Evolutionary conservation across 805 yeast species (phyloP), one percentile per base, ranked within the genome.

Genomic region (Cyberlindnera amylophila): DNA sequence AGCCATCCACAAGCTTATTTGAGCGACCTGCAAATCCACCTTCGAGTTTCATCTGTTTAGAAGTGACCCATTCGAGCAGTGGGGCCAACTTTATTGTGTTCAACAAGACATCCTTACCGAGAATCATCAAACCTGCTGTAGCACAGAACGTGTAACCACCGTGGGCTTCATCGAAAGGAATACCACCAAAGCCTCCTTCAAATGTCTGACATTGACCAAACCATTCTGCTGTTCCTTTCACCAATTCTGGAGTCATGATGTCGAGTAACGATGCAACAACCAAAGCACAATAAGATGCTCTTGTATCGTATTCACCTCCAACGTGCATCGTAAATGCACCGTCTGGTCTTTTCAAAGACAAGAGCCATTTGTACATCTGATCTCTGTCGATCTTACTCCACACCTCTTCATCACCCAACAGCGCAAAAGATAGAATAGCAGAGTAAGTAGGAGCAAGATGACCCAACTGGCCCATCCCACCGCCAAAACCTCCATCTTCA

Each of bases 131-230:
- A 38, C 79, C 75, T 34, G 83, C 95, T 34, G 86, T 67, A 0
- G 91, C 95, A 67, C 99, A 93, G 61, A 78, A 93, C 0, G 98
- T 79, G 60, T 93, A 95, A 1, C 99, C 99, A 2, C 97, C 99
- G 59, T 93, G 99, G 0, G 98, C 97, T 62, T 93, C 99, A 46
- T 78, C 83, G 15, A 60, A 61, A 0, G 95, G 93, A 16, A 71
- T 70, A 1, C 95, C 96, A 1, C 90, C 88, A 64, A 91, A 86
- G 0, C 99, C 99, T 18, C 99, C 99, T 65, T 95, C 99, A 58
- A 75, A 90, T 0, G 91, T 86, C 62, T 93, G 99, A 53, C 96
- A 88, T 11, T 59, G 50, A 0, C 64, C 53, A 12, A 93, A 51
- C 81, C 89, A 91, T 12, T 73, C 74, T 3, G 69, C 66, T 0